These are phyloP conservation scores for Coelastrella sp. DNA, from an alignment of 139 green algal species.

Conservation along the genomic window DNA sequence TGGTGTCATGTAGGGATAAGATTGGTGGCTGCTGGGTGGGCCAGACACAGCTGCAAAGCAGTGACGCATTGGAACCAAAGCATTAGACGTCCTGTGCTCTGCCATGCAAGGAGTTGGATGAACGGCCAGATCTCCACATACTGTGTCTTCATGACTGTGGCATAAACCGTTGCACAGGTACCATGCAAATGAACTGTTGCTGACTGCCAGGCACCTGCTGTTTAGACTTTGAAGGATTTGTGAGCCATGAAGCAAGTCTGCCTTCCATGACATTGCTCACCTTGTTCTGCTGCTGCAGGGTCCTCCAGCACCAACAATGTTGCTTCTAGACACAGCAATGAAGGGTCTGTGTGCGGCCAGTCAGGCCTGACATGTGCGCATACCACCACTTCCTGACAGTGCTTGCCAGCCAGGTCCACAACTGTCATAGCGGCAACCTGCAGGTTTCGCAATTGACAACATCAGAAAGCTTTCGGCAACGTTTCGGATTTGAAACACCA, in stretches of 20 bases:
- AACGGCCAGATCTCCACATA: too few species aligned
- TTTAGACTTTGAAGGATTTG: neutral
- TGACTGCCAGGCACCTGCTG: too few species aligned
- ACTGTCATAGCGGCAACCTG: conserved; percentile 73
- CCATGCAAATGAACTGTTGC: too few species aligned
- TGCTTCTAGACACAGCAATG: conserved; percentile 57
- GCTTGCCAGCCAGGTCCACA: conserved; percentile 61
- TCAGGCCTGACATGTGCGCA: conserved; percentile 64
- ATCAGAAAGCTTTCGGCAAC: neutral
- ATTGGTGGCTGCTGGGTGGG: neutral
- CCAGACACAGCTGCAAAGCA: conserved; percentile 4
- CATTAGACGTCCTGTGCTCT: neutral
- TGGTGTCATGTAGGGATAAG: conserved; percentile 22
- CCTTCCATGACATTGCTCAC: neutral
- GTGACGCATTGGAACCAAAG: neutral
- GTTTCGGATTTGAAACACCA: too few species aligned
- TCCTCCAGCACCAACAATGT: conserved; percentile 67
- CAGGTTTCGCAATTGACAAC: neutral
- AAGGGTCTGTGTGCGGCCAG: neutral
- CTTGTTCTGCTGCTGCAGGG: conserved; percentile 34
- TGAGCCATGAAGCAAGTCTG: neutral
- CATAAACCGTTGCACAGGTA: too few species aligned
- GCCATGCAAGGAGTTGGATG: neutral
- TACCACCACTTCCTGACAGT: conserved; percentile 83
- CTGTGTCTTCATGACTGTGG: too few species aligned